Conservation (phyloP, 2,329 filamentous ascomycete species). For the Sphaerulina musiva region DNA sequence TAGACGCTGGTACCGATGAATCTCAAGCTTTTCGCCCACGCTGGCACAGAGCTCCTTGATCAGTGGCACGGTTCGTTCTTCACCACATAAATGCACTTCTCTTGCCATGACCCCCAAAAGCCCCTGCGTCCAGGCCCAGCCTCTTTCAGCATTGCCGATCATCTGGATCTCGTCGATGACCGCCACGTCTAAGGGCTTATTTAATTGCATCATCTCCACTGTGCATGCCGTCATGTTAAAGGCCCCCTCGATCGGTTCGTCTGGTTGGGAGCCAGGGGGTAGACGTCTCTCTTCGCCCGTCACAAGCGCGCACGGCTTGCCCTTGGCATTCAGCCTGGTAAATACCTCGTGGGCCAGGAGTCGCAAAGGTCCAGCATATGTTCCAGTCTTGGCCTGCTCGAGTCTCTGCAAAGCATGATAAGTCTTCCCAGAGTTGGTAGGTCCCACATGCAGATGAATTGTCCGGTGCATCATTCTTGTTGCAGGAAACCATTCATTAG, state of each 20-base stretch:
- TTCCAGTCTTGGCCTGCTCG: slow-evolving; percentile 65
- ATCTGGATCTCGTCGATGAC: slow-evolving; percentile 99
- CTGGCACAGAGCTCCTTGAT: slow-evolving; percentile 70
- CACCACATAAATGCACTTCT: slow-evolving; percentile 90
- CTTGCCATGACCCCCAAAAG: slow-evolving; percentile 78
- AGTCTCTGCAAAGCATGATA: slow-evolving; percentile 85
- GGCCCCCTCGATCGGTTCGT: slow-evolving; percentile 46
- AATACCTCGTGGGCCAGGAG: slow-evolving; percentile 94
- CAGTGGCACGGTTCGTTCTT: slow-evolving; percentile 72
- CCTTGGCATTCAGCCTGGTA: slow-evolving; percentile 71
- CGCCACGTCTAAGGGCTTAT: slow-evolving; percentile 68
- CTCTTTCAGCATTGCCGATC: slow-evolving; percentile 72
- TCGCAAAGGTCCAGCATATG: slow-evolving; percentile 85
- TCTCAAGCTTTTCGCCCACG: slow-evolving; percentile 72
- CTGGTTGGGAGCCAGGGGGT: slow-evolving; percentile 36
- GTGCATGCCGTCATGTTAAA: slow-evolving; percentile 70
- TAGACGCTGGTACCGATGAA: slow-evolving; percentile 78
- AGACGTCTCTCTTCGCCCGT: slow-evolving; percentile 85
- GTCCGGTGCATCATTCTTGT: slow-evolving; percentile 74
- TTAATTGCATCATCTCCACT: slow-evolving; percentile 75
- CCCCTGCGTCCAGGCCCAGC: slow-evolving; percentile 92
- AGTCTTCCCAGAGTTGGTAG: slow-evolving; percentile 97
- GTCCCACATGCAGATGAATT: slow-evolving; percentile 88
- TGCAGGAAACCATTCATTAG: slow-evolving; percentile 84
- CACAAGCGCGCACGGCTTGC: slow-evolving; percentile 68